Percentiles rank a stretch among this genome's conserved stretches.
Conservation (phyloP, 306 rosid genomes). For the Vachellia collinsii region DNA sequence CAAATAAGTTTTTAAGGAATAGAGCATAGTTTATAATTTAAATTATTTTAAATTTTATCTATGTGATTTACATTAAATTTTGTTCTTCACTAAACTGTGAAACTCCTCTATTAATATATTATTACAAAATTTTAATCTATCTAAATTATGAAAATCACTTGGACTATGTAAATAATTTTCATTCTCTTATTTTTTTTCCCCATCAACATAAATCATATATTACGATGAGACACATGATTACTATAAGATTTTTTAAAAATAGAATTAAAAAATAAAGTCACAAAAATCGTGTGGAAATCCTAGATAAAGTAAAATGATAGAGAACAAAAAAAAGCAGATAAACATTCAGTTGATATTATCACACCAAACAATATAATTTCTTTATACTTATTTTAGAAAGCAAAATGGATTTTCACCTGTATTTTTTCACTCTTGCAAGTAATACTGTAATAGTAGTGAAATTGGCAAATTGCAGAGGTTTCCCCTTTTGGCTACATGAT, state of each 20-base stretch:
- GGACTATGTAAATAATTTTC: not conserved
- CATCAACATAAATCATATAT: not conserved
- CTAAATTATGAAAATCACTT: not conserved
- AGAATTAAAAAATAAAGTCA: not conserved
- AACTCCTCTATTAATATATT: not conserved
- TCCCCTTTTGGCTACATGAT: conserved; percentile 89
- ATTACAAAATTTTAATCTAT: not conserved
- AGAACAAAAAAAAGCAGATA: not conserved
- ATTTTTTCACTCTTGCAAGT: not conserved
- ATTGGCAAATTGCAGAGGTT: conserved; percentile 53
- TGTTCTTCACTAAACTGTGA: not conserved
- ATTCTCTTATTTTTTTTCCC: not conserved
- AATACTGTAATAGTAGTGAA: not conserved
- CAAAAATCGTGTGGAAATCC: not conserved
- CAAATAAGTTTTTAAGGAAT: no score
- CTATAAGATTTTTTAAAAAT: not conserved
- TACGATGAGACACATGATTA: not conserved
- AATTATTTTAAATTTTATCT: not conserved
- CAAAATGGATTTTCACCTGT: not conserved
- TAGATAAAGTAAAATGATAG: not conserved
- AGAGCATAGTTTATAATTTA: not conserved
- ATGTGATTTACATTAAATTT: not conserved
- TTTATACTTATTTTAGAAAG: not conserved
- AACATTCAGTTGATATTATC: not conserved
- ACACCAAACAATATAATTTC: not conserved